A percentile compares a stretch with the other conserved stretches of the same genome.
Conservation (phyloP, 192 early-diverging fungal genomes). For the Coemansia nantahalensis region DNA sequence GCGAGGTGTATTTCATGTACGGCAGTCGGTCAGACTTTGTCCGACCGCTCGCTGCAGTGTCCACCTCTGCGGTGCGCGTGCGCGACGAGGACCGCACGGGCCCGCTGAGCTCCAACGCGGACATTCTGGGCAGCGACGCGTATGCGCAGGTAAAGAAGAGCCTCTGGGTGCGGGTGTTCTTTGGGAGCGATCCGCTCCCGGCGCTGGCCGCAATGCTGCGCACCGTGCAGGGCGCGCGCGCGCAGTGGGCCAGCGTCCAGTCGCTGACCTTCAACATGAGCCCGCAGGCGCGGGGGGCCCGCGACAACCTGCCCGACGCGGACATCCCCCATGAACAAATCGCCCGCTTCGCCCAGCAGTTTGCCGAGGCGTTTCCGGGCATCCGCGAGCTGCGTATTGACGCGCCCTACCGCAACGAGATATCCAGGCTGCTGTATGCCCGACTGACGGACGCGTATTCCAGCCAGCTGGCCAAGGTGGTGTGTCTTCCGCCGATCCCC, state of each 20-base stretch:
- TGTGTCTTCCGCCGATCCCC: too few species aligned
- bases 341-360: not conserved
- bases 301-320: too few species aligned
- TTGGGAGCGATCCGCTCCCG: not conserved
- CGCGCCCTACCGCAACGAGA: not conserved
- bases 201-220: not conserved
- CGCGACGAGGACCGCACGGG: too few species aligned
- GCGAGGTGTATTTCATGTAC: not conserved
- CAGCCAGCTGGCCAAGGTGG: not conserved
- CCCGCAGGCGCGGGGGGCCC: not conserved
- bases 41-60: too few species aligned
- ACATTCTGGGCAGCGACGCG: not conserved
- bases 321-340: not conserved
- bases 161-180: not conserved
- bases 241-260: not conserved
- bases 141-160: not conserved
- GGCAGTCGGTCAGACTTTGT: not conserved
- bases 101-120: not conserved
- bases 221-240: not conserved
- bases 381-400: not conserved
- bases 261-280: not conserved
- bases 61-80: too few species aligned
- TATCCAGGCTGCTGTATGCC: not conserved
- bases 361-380: not conserved
- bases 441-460: not conserved